Conservation (phyloP, 1,284 basidiomycete genomes). For the Neolentinus lepideus region DNA sequence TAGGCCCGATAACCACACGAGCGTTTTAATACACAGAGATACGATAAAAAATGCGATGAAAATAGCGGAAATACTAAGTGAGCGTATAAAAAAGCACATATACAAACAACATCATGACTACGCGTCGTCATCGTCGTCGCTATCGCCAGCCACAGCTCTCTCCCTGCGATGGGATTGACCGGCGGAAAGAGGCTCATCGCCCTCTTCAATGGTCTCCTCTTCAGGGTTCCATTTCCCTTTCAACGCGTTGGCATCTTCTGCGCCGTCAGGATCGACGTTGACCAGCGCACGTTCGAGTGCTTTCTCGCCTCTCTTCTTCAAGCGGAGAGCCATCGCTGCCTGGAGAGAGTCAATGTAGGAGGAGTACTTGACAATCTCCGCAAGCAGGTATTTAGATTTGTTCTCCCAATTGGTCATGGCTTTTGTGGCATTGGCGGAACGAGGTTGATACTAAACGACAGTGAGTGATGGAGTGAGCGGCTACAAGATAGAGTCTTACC, state of each 20-base stretch:
- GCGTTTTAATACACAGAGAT: background rate
- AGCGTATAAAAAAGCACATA: background rate
- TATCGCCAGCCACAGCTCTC: background rate
- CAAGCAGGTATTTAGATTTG: conserved; percentile 81
- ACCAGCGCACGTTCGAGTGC: conserved; percentile 72
- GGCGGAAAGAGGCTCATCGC: conserved; percentile 12
- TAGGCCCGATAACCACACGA: background rate
- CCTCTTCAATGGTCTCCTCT: conserved; percentile 14
- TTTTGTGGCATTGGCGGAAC: conserved; percentile 69
- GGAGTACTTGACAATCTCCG: conserved; percentile 93
- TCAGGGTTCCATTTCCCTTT: conserved; percentile 11
- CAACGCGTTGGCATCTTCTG: background rate
- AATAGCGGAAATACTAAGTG: background rate
- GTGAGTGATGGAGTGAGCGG: conserved; percentile 5
- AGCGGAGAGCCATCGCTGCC: conserved; percentile 69
- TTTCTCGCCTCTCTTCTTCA: conserved; percentile 84
- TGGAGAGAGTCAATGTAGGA: conserved; percentile 90
- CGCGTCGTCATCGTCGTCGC: background rate
- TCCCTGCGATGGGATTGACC: conserved; percentile 5
- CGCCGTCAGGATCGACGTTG: conserved; percentile 28
- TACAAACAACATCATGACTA: background rate
- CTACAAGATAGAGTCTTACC: conserved; percentile 38
- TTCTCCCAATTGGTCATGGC: conserved; percentile 90
- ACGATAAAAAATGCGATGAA: background rate
- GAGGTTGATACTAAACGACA: conserved; percentile 62